Evolutionary conservation across 2,329 filamentous ascomycete species (phyloP), one percentile per base, ranked within the genome.

Genomic region (Colletotrichum siamense): DNA sequence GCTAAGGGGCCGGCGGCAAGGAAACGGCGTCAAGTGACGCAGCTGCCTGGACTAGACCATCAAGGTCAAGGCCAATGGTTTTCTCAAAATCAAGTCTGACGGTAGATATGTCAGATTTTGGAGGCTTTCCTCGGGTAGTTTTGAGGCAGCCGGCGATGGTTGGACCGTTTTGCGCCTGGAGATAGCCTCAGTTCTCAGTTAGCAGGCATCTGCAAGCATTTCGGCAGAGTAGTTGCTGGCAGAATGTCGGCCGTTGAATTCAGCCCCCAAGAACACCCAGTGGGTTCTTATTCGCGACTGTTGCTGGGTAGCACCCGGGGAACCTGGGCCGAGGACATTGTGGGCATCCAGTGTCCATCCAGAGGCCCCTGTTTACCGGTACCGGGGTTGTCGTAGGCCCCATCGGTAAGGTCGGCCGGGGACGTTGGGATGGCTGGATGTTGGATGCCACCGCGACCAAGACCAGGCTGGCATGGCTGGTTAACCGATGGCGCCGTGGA

Each of bases 321-420:
- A 49, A 30, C 30, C 30, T 16, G 39, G 34, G 34, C 55, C 32
- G 67, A 32, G 1, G 39, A 49, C 18, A n/a, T 4, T 5, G 67
- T 22, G 8, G 39, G 18, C 39, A n/a, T 49, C 18, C 39, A 49
- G n/a, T 28, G 6, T 22, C 44, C 44, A 52, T n/a, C 18, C n/a
- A 26, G 16, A 39, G 26, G 59, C 15, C 44, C 57, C 16, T 30
- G n/a, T 55, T 16, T 32, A 22, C 44, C 44, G 44, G n/a, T 52
- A 24, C 69, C 24, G 26, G 28, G 59, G 18, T 55, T 16, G 28
- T 36, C 52, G 44, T 22, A 22, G 44, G n/a, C 44, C 69, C 63
- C 39, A 44, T 73, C 63, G 73, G 69, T 44, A 73, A 49, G 61
- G 72, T 44, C 72, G 61, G 68, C 61, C 34, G 71, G 57, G 15